A percentile compares a stretch with the other conserved stretches of the same genome.
phyloP scores from a whole-genome alignment of 176 grass and related monocot species.

The Guadua angustifolia region DNA sequence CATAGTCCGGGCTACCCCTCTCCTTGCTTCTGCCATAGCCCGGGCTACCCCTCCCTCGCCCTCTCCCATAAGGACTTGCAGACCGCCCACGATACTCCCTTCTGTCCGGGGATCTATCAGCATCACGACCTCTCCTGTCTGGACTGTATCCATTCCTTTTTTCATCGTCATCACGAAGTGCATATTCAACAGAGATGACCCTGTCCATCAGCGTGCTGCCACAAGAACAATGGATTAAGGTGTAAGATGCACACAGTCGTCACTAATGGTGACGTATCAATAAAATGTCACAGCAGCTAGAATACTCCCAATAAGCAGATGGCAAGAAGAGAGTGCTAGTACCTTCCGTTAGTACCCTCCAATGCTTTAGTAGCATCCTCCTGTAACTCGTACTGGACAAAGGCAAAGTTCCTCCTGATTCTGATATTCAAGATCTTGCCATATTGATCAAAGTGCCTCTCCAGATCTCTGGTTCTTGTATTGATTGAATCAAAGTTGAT shows the following conservation, averaged over 20 bases:
- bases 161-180: conserved; percentile 92
- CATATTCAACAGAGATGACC: conserved; percentile 95
- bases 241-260: not conserved
- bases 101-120: conserved; percentile 67
- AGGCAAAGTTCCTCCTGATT: conserved; percentile 95
- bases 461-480: conserved; percentile 89
- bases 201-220: conserved; percentile 85
- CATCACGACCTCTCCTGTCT: conserved; percentile 64
- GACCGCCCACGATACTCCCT: conserved; percentile 58
- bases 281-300: not conserved
- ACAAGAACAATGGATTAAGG: conserved; percentile 34
- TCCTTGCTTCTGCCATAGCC: conserved; percentile 62
- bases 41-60: conserved; percentile 68
- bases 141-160: conserved; percentile 81
- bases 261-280: not conserved
- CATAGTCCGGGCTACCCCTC: conserved; percentile 72
- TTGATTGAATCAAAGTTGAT: conserved; percentile 97
- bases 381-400: conserved; percentile 84
- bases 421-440: conserved; percentile 84
- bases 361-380: conserved; percentile 94
- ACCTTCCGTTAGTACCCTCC: conserved; percentile 91
- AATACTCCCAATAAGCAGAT: not conserved
- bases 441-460: conserved; percentile 90
- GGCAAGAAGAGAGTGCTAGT: not conserved
- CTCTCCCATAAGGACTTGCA: conserved; percentile 75